Conservation (phyloP, 306 rosid species). For the Fragaria iinumae region DNA sequence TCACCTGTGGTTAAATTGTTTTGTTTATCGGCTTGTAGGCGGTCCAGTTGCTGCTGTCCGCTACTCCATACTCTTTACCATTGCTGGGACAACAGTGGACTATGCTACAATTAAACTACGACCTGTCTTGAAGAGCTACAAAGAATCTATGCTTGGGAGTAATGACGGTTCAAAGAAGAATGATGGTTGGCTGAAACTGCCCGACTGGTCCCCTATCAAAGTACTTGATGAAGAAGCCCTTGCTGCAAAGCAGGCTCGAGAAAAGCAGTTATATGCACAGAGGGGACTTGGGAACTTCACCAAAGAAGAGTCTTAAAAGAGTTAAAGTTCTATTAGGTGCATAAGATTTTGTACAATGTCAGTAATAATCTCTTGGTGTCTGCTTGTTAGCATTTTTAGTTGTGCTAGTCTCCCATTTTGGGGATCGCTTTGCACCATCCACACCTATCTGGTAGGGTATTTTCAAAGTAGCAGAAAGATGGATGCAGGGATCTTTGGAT, state of each 20-base stretch:
- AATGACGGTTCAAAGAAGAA: slow-evolving; percentile 32
- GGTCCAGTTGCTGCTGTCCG: slow-evolving; percentile 77
- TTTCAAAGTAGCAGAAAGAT: not conserved
- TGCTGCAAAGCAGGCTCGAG: slow-evolving; percentile 69
- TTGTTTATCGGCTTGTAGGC: slow-evolving; percentile 43
- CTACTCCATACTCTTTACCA: slow-evolving; percentile 59
- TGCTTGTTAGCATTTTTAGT: not conserved
- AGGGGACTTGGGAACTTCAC: slow-evolving; percentile 52
- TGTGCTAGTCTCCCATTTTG: not conserved
- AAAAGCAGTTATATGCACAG: slow-evolving; percentile 60
- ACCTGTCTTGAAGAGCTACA: slow-evolving; percentile 40
- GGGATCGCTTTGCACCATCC: not conserved
- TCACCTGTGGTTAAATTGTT: not conserved
- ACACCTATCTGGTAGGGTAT: not conserved
- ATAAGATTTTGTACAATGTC: not conserved
- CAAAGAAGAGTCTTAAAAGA: slow-evolving; percentile 61
- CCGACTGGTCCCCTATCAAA: slow-evolving; percentile 86
- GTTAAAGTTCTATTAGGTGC: not conserved
- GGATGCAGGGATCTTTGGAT: not conserved
- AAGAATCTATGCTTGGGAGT: slow-evolving; percentile 38
- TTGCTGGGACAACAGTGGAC: slow-evolving; percentile 72
- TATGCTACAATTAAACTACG: slow-evolving; percentile 43
- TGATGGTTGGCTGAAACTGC: slow-evolving; percentile 59
- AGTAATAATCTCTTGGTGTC: not conserved
- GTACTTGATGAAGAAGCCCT: slow-evolving; percentile 82